A percentile compares a stretch with the other conserved stretches of the same genome.
Evolutionary conservation across 2,329 filamentous ascomycete species (phyloP).

Genomic region (Penicillium sp.): DNA sequence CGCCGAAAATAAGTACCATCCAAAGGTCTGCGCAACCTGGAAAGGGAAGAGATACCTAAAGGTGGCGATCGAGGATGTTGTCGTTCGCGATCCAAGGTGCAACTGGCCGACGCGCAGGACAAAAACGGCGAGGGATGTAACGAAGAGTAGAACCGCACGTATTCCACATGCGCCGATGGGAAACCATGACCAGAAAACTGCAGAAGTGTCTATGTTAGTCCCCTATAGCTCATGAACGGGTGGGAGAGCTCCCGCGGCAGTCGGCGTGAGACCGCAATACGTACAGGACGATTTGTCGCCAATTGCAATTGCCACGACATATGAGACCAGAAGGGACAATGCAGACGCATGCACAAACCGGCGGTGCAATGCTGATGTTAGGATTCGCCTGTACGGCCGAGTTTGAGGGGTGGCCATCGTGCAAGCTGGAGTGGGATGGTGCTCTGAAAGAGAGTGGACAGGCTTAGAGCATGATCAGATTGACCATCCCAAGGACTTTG

Average conservation of each 20-base stretch:
- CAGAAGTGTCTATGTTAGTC: background rate
- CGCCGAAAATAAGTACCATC: constrained; percentile 73
- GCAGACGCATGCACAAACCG: constrained; percentile 75
- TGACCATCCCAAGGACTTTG: constrained; percentile 11
- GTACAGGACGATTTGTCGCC: constrained; percentile 65
- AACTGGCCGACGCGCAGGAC: constrained; percentile 80
- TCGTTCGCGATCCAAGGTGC: constrained; percentile 68
- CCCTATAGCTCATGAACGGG: background rate
- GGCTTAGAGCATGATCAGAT: constrained; percentile 23
- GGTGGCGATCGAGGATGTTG: constrained; percentile 61
- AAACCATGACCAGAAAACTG: constrained; percentile 82
- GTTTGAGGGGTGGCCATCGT: constrained; percentile 38
- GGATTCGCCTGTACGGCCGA: constrained; percentile 72
- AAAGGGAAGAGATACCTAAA: constrained; percentile 55
- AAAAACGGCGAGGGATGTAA: constrained; percentile 70
- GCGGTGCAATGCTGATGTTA: constrained; percentile 81
- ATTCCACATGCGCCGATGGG: constrained; percentile 71
- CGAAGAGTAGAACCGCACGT: constrained; percentile 68
- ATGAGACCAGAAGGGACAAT: constrained; percentile 65
- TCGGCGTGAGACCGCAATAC: constrained; percentile 29
- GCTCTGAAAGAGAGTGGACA: constrained; percentile 20
- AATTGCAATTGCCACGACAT: constrained; percentile 64
- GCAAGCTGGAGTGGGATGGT: constrained; percentile 23
- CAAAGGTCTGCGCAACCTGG: constrained; percentile 62
- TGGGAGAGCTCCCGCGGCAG: background rate